Evolutionary conservation across 805 yeast species (phyloP), one percentile per base, ranked within the genome.

Genomic region (Candida easanensis): DNA sequence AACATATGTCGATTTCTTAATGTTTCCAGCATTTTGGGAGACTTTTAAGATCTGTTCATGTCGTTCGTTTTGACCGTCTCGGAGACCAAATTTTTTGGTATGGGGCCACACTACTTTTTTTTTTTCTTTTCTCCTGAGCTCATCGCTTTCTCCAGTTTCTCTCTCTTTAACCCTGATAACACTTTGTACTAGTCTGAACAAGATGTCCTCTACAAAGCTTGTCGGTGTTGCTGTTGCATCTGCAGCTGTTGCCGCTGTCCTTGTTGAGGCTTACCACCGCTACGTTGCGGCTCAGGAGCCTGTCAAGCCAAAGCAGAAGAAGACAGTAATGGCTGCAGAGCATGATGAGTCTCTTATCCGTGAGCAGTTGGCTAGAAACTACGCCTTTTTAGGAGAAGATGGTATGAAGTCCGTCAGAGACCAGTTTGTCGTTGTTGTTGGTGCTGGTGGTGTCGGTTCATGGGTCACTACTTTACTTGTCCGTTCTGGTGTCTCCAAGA

Each of bases 371-470:
- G 96, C 98, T 0, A 72, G 99, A 49, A 93, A 91, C 68, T 84
- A 87, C 60, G 97, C 96, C 1, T 93, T 93, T 60, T 70, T 93
- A 21, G 88, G 96, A 11, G 87, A 85, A 39, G 85, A 82, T 17
- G 98, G 97, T 1, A 81, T 89, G 78, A 63, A 66, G 16, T 79
- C 78, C 46, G 77, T 93, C 15, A 79, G 96, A 42, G 65, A 72
- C 11, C 83, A 88, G 57, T 74, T 77, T 43, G 76, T 90, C 3
- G 85, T 88, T 2, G 85, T 91, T 14, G 84, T 80, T 11, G 99
- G 99, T 23, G 93, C 91, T 15, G 99, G 99, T 45, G 99, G 99
- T 45, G 99, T 93, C 32, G 99, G 99, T 2, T 90, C 97, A 0
- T 90, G 97, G 91, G 96, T 84, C 19, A 82, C 85, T 11, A 84